These are phyloP conservation scores for Irineochytrium annulatum DNA, from an alignment of 192 early-diverging fungal genomes.

Conservation along the genomic window DNA sequence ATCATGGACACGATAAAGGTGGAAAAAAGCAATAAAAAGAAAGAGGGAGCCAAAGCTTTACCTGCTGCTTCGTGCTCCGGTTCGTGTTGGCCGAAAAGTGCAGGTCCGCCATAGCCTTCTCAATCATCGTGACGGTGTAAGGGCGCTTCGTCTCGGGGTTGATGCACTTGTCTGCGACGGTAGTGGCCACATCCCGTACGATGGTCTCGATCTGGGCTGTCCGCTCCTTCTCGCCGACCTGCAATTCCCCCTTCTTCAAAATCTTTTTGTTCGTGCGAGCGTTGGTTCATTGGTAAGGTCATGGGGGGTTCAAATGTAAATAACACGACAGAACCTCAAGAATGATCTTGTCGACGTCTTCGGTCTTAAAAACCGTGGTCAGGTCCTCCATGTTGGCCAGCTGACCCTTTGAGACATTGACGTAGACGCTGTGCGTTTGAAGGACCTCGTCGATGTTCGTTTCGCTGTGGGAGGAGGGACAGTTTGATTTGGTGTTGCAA, in stretches of 20 bases:
- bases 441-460: slow-evolving; percentile 96
- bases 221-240: slow-evolving; percentile 97
- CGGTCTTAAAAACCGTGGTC: slow-evolving; percentile 82
- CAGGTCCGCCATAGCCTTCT: slow-evolving; percentile 93
- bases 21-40: slow-evolving; percentile 6
- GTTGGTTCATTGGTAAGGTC: slow-evolving; percentile 7
- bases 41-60: slow-evolving; percentile 18
- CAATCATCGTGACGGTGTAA: slow-evolving; percentile 96
- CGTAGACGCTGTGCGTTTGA: slow-evolving; percentile 86
- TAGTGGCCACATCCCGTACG: slow-evolving; percentile 90
- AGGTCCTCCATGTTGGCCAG: slow-evolving; percentile 82
- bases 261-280: too few relatives aligned
- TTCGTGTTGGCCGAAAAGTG: slow-evolving; percentile 90
- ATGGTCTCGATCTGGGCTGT: slow-evolving; percentile 72
- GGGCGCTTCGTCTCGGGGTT: slow-evolving; percentile 93
- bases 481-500: too few relatives aligned
- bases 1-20: slow-evolving; percentile 8
- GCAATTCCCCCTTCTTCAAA: slow-evolving; percentile 91
- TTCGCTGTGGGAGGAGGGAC: slow-evolving; percentile 66
- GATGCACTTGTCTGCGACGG: slow-evolving; percentile 91
- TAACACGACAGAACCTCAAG: slow-evolving; percentile 30
- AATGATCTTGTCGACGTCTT: slow-evolving; percentile 73
- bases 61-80: slow-evolving; percentile 81
- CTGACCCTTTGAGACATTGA: slow-evolving; percentile 97
- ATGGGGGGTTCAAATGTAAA: background rate